Conservation (phyloP, 495 filamentous ascomycete genomes). For the Penicillium canescens region DNA sequence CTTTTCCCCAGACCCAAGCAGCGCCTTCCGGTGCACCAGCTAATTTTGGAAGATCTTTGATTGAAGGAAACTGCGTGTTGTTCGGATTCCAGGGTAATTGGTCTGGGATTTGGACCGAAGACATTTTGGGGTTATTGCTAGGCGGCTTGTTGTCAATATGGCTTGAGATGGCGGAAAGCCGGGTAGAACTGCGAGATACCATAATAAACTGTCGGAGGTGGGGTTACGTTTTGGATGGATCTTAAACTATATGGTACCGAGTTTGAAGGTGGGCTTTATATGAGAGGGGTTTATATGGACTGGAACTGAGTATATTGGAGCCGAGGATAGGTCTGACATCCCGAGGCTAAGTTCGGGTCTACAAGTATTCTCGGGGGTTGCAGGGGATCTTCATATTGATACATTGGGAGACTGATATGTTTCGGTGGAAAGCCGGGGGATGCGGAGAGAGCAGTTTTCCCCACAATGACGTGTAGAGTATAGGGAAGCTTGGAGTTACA, state of each 20-base stretch:
- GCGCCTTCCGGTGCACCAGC: constrained; percentile 45
- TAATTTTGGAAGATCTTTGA: constrained; percentile 52
- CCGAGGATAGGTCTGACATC: background rate
- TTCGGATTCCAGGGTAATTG: constrained; percentile 57
- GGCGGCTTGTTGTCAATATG: background rate
- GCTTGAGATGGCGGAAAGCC: constrained; percentile 12
- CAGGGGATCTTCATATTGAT: no score
- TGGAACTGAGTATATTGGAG: background rate
- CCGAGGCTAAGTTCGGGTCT: no score
- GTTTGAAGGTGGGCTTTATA: background rate
- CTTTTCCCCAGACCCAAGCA: constrained; percentile 65
- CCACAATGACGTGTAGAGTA: background rate
- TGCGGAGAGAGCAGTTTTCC: background rate
- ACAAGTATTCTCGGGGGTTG: background rate
- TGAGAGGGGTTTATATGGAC: background rate
- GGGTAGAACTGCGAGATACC: constrained; percentile 4
- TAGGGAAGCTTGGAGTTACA: background rate
- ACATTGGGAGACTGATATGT: no score
- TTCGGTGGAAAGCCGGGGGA: no score
- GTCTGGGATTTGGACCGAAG: constrained; percentile 23
- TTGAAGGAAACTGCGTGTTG: constrained; percentile 48
- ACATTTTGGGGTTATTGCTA: background rate
- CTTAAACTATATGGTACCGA: background rate
- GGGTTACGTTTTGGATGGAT: background rate
- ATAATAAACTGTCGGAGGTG: constrained; percentile 1